These are phyloP conservation scores for Epichloe baconii DNA, from an alignment of 2,329 filamentous ascomycete genomes.

Conservation along the genomic window DNA sequence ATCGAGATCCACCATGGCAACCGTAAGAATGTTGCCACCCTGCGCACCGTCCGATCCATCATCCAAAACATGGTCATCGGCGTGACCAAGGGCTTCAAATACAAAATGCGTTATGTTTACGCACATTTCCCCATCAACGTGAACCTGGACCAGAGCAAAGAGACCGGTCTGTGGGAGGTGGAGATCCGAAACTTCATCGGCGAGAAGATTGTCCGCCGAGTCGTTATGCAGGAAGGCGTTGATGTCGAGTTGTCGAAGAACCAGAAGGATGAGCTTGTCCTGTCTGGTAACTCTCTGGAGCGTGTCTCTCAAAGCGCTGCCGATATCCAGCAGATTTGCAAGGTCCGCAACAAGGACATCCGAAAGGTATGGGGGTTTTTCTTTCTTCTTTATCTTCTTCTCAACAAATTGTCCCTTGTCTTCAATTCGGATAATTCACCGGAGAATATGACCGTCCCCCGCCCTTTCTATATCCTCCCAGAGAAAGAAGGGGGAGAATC, in stretches of 20 bases:
- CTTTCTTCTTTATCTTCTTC: neutral
- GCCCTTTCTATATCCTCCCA: too few species aligned
- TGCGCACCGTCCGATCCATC: slow-evolving; percentile 93
- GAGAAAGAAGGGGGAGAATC: too few species aligned
- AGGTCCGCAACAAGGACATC: slow-evolving; percentile 99
- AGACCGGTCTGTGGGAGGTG: slow-evolving; percentile 78
- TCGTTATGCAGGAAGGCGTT: slow-evolving; percentile 81
- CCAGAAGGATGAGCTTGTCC: slow-evolving; percentile 95
- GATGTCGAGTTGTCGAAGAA: slow-evolving; percentile 79
- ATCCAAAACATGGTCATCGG: slow-evolving; percentile 98
- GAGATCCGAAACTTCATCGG: slow-evolving; percentile 99
- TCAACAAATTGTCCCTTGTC: neutral
- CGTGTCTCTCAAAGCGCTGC: slow-evolving; percentile 94
- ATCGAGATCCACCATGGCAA: slow-evolving; percentile 98
- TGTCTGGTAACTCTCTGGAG: slow-evolving; percentile 91
- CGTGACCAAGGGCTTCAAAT: slow-evolving; percentile 98
- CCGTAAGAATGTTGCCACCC: slow-evolving; percentile 95
- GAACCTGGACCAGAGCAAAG: slow-evolving; percentile 92
- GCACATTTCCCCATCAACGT: slow-evolving; percentile 99
- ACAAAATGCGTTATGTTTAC: slow-evolving; percentile 99
- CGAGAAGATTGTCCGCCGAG: slow-evolving; percentile 96
- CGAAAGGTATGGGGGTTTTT: slow-evolving; percentile 57
- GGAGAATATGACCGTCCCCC: neutral
- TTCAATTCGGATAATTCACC: neutral
- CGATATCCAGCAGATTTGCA: slow-evolving; percentile 99